Evolutionary conservation across 1,284 basidiomycete species (phyloP).

Genomic region (Cryptococcus sp.): DNA sequence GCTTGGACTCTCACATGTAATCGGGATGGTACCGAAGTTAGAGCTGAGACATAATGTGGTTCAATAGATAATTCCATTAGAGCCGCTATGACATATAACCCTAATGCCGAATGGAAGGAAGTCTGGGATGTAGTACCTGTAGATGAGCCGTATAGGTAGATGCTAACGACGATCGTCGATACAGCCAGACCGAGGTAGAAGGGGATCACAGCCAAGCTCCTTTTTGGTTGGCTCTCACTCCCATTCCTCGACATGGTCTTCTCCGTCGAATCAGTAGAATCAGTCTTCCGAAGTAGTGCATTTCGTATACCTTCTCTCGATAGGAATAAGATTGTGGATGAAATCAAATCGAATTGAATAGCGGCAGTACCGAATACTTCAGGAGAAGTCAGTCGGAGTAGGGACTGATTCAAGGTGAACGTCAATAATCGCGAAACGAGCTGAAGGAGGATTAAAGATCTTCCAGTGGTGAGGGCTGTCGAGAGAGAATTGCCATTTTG

Average conservation of each 20-base stretch:
- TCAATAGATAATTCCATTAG: conserved; percentile 73
- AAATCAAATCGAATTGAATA: conserved; percentile 78
- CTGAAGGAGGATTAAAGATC: conserved; percentile 81
- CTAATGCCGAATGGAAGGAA: conserved; percentile 60
- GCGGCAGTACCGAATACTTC: conserved; percentile 79
- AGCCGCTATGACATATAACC: conserved; percentile 67
- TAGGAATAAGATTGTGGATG: conserved; percentile 85
- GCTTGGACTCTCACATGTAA: conserved; percentile 68
- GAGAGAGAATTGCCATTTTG: neutral
- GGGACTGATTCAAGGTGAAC: conserved; percentile 75
- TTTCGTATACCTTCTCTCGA: conserved; percentile 86
- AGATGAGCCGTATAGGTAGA: conserved; percentile 56
- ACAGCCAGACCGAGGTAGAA: conserved; percentile 60
- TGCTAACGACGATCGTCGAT: conserved; percentile 51
- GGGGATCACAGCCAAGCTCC: conserved; percentile 29
- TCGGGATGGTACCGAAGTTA: conserved; percentile 54
- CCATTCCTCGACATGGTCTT: neutral
- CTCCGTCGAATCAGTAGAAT: neutral
- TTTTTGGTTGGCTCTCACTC: neutral
- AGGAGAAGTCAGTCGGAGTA: conserved; percentile 79
- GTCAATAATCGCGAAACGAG: conserved; percentile 77
- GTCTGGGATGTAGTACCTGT: conserved; percentile 58
- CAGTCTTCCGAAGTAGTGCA: conserved; percentile 56
- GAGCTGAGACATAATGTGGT: conserved; percentile 73
- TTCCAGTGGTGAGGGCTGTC: conserved; percentile 50